Conservation (phyloP, 2,329 filamentous ascomycete species). For the Orbilia ellipsospora region DNA sequence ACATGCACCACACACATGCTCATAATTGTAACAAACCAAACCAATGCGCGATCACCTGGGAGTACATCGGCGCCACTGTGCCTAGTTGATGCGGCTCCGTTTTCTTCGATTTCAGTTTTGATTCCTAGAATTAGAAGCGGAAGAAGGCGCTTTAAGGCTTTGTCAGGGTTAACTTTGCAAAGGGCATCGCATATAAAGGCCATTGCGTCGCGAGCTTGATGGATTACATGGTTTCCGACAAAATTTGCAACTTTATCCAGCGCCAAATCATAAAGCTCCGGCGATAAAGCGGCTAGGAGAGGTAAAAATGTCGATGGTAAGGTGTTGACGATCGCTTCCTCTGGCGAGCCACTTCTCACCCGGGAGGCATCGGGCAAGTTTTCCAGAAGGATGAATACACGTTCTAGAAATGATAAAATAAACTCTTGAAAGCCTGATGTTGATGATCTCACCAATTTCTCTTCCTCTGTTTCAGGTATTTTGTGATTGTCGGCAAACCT, state of each 20-base stretch:
- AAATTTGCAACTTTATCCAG: constrained; percentile 93
- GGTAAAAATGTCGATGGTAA: constrained; percentile 91
- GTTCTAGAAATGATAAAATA: constrained; percentile 85
- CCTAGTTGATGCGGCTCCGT: constrained; percentile 91
- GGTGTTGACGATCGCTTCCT: constrained; percentile 97
- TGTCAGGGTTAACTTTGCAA: constrained; percentile 94
- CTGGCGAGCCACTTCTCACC: constrained; percentile 87
- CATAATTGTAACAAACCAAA: constrained; percentile 97
- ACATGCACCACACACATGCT: constrained; percentile 99
- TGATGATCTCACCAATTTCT: constrained; percentile 87
- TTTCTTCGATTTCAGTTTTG: constrained; percentile 95
- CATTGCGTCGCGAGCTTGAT: constrained; percentile 97
- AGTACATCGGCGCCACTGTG: constrained; percentile 94
- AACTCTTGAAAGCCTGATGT: constrained; percentile 96
- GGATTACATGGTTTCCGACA: constrained; percentile 91
- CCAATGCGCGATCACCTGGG: constrained; percentile 87
- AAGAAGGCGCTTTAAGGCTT: constrained; percentile 88
- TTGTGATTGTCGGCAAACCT: constrained; percentile 86
- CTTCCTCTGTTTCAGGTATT: constrained; percentile 85
- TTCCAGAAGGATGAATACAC: constrained; percentile 93
- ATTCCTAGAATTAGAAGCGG: constrained; percentile 92
- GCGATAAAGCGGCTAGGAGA: constrained; percentile 87
- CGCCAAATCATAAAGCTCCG: constrained; percentile 90
- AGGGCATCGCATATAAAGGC: constrained; percentile 97
- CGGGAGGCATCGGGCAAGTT: constrained; percentile 92